phyloP scores from a whole-genome alignment of 192 early-diverging fungal genomes.

The Pecoramyces ruminantium region DNA sequence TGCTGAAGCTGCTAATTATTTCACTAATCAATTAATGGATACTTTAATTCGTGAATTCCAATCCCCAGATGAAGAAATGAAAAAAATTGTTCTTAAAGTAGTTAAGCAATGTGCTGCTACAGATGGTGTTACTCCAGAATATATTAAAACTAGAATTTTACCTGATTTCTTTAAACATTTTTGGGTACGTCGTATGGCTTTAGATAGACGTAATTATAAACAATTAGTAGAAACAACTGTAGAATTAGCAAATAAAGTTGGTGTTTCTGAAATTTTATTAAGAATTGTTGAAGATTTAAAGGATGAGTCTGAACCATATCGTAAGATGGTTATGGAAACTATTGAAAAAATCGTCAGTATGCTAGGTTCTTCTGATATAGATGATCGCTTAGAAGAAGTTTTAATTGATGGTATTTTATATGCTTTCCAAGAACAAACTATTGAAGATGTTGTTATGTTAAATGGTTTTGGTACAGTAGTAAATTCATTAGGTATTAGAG shows the following conservation, averaged over 20 bases:
- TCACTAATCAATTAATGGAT: slow-evolving; percentile 85
- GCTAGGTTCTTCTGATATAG: slow-evolving; percentile 81
- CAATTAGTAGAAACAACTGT: slow-evolving; percentile 94
- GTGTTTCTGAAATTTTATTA: slow-evolving; percentile 74
- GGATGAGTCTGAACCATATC: slow-evolving; percentile 82
- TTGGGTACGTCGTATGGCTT: slow-evolving; percentile 93
- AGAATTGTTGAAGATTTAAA: slow-evolving; percentile 83
- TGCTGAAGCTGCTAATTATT: slow-evolving; percentile 79
- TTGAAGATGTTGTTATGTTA: slow-evolving; percentile 79
- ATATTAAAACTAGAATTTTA: slow-evolving; percentile 79
- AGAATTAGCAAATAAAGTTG: slow-evolving; percentile 81
- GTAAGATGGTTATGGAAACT: slow-evolving; percentile 97
- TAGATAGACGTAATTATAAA: slow-evolving; percentile 82
- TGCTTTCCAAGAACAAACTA: slow-evolving; percentile 96
- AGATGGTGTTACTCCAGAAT: slow-evolving; percentile 70
- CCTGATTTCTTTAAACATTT: slow-evolving; percentile 92
- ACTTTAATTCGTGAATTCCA: slow-evolving; percentile 90
- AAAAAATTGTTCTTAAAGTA: slow-evolving; percentile 93
- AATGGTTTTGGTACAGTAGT: slow-evolving; percentile 94
- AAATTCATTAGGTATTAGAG: slow-evolving; percentile 71
- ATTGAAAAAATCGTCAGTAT: slow-evolving; percentile 60
- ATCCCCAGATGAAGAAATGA: slow-evolving; percentile 96
- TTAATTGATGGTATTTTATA: slow-evolving; percentile 93
- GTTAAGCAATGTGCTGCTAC: slow-evolving; percentile 92
- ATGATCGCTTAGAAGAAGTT: slow-evolving; percentile 77